Evolutionary conservation across 306 rosid species (phyloP).

Genomic region (Citrullus amarus): DNA sequence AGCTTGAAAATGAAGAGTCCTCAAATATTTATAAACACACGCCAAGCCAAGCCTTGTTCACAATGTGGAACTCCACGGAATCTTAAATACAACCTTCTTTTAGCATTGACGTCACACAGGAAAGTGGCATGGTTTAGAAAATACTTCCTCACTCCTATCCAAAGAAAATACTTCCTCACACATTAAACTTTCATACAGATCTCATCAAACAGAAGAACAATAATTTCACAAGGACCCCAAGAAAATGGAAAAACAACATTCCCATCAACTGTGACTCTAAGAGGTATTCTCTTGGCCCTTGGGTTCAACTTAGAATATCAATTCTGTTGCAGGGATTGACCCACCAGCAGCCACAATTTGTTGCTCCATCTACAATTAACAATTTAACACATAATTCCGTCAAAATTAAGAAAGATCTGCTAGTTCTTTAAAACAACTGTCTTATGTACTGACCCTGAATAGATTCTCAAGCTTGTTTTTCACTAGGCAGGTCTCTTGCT

Average conservation of each 20-base stretch:
- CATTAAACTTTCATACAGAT: not conserved
- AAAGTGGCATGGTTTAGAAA: not conserved
- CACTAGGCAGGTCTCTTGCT: constrained; percentile 66
- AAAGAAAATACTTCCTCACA: not conserved
- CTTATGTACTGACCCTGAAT: constrained; percentile 42
- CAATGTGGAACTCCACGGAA: not conserved
- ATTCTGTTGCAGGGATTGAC: constrained; percentile 52
- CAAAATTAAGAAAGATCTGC: not conserved
- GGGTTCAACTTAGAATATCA: constrained; percentile 25
- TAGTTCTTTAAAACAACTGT: not conserved
- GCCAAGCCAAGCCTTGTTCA: not conserved
- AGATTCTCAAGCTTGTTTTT: constrained; percentile 86
- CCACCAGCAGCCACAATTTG: constrained; percentile 94
- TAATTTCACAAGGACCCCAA: not conserved
- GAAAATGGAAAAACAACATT: not conserved
- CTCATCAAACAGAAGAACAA: not conserved
- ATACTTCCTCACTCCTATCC: not conserved
- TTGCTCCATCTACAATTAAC: constrained; percentile 73
- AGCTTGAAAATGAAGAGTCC: not conserved
- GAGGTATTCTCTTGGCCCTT: not conserved
- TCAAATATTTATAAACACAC: not conserved
- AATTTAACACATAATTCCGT: constrained; percentile 1
- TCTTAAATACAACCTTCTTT: not conserved
- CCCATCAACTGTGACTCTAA: not conserved
- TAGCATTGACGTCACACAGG: not conserved